Evolutionary conservation across 1,284 basidiomycete species (phyloP).

Genomic region (Ceratobasidium sp.): DNA sequence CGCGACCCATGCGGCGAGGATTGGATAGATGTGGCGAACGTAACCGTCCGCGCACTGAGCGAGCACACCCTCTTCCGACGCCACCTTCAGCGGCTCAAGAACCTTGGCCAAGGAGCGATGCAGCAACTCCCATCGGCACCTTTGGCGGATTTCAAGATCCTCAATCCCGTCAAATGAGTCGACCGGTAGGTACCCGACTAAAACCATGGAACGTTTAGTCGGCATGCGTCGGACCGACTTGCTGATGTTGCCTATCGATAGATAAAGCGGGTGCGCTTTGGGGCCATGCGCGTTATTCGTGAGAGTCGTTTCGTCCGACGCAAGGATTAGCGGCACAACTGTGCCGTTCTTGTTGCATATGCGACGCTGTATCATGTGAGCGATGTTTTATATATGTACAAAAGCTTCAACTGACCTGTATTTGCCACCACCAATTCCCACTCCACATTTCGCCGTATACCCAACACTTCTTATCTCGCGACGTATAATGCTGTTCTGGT

Average conservation of each 20-base stretch:
- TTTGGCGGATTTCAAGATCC: not conserved
- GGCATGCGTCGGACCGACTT: slow-evolving; percentile 28
- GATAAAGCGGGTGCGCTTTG: not conserved
- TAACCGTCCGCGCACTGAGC: slow-evolving; percentile 24
- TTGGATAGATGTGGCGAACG: slow-evolving; percentile 44
- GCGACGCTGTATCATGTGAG: not conserved
- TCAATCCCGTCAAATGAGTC: not conserved
- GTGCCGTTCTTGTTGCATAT: slow-evolving; percentile 5
- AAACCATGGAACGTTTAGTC: slow-evolving; percentile 16
- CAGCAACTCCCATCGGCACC: not conserved
- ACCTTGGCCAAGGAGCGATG: slow-evolving; percentile 47
- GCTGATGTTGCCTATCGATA: slow-evolving; percentile 41
- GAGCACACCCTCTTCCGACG: slow-evolving; percentile 5
- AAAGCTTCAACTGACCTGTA: not conserved
- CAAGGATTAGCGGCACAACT: slow-evolving; percentile 5
- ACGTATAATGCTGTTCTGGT: slow-evolving; percentile 16
- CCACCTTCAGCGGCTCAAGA: slow-evolving; percentile 17
- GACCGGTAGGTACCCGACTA: slow-evolving; percentile 43
- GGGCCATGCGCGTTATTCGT: not conserved
- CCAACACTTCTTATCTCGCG: not conserved
- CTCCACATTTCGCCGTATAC: slow-evolving; percentile 28
- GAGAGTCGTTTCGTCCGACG: not conserved
- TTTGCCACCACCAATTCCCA: slow-evolving; percentile 31
- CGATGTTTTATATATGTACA: not conserved
- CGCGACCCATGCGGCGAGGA: slow-evolving; percentile 15